Evolutionary conservation across 2,329 filamentous ascomycete genomes (phyloP).

Genomic region (Cladophialophora chaetospira): DNA sequence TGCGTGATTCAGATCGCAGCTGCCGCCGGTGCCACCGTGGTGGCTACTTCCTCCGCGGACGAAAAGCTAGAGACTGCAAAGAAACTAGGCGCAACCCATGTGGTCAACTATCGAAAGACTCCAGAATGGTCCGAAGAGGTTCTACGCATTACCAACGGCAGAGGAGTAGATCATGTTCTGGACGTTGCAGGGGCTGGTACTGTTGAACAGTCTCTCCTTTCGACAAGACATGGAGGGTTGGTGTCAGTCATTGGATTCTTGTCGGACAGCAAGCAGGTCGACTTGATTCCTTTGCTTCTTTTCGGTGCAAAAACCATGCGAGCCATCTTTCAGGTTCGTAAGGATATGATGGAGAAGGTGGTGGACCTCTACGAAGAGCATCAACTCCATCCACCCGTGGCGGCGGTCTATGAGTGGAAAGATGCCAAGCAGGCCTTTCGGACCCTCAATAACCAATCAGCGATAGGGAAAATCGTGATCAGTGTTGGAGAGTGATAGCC

Average conservation of each 20-base stretch:
- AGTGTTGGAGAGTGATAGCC: too few species aligned
- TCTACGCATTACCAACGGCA: constrained; percentile 45
- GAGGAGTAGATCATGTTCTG: constrained; percentile 48
- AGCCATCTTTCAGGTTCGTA: constrained; percentile 65
- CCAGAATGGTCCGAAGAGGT: constrained; percentile 51
- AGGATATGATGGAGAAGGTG: constrained; percentile 51
- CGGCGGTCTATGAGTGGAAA: constrained; percentile 42
- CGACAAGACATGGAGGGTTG: constrained; percentile 49
- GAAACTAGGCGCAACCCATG: constrained; percentile 46
- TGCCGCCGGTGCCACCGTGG: constrained; percentile 48
- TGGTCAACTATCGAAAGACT: constrained; percentile 53
- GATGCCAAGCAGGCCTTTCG: constrained; percentile 44
- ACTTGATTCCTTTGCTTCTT: constrained; percentile 25
- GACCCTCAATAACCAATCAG: constrained; percentile 37
- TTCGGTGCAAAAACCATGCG: constrained; percentile 37
- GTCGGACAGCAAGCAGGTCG: constrained; percentile 27
- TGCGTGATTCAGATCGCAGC: constrained; percentile 41
- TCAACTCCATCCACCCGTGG: constrained; percentile 42
- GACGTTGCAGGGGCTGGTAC: constrained; percentile 47
- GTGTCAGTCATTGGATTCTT: constrained; percentile 36
- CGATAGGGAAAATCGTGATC: constrained; percentile 11
- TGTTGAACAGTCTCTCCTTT: constrained; percentile 48
- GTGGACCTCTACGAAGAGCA: constrained; percentile 38
- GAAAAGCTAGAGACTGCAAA: constrained; percentile 47
- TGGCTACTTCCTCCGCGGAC: constrained; percentile 55